Evolutionary conservation across 768 basidiomycete species (phyloP), one percentile per base, ranked within the genome.

Genomic region (Psilocybe cubensis): DNA sequence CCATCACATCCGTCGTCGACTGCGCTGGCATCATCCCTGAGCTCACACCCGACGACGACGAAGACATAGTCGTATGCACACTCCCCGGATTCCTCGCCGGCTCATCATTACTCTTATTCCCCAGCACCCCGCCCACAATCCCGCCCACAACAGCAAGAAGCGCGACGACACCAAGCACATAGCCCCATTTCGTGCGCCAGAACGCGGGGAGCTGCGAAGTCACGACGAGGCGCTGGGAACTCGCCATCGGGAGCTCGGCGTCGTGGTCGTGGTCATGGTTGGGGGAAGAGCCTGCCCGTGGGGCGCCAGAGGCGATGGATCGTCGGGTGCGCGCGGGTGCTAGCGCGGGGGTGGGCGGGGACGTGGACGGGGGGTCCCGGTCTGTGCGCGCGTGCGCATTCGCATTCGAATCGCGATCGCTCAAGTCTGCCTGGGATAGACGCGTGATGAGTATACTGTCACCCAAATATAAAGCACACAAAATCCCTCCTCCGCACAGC

Each of bases 101-200:
- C 8, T 17, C 35, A 7, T 17, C 14, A 18, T 33, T 38, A n/a
- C 17, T 56, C 23, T 57, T 58, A n/a, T 56, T 60, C 1, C 66
- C 68, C 38, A 69, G 57, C 4, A 62, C 68, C 24, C 68, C 68
- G 6, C 68, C 68, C 1, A 69, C 68, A 21, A 69, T 59, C 9
- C 62, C 68, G 6, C 66, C 66, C 24, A 68, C 48, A 11, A 69
- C 28, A 9, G 57, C 60, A n/a, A 64, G 56, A 11, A 66, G 41
- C 40, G 63, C 60, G 4, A 67, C 49, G 3, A 50, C 48, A 2
- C 55, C 57, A 31, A 68, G 27, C 24, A 53, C 35, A 58, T 3
- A 57, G 40, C 3, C 68, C 68, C 9, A 41, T 50, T 66, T 68
- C 18, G 66, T 68, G 21, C 47, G 28, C 68, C 66, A 68, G 59